These are phyloP conservation scores for Citrus glauca DNA, from an alignment of 345 rosid species.

Conservation along the genomic window DNA sequence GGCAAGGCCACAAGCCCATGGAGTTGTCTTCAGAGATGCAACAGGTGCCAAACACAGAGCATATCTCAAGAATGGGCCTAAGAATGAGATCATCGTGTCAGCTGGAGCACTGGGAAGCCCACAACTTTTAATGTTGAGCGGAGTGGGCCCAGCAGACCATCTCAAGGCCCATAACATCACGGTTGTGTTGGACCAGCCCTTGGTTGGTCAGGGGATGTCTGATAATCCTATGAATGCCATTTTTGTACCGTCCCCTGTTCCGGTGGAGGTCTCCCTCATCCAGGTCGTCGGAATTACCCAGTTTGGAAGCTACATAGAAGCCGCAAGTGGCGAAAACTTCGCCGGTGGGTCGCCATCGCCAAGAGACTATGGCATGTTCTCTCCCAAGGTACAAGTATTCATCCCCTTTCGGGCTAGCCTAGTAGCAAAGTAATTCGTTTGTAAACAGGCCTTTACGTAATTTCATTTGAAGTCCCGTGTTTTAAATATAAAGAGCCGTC, in stretches of 20 bases:
- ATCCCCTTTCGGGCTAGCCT: neutral
- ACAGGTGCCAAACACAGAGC: constrained; percentile 40
- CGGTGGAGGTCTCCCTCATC: constrained; percentile 68
- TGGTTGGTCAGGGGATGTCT: constrained; percentile 70
- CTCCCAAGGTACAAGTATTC: constrained; percentile 30
- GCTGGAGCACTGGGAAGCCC: constrained; percentile 82
- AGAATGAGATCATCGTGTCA: constrained; percentile 49
- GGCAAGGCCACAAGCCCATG: constrained; percentile 44
- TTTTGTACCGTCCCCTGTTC: constrained; percentile 58
- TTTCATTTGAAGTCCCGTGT: neutral
- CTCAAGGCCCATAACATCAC: constrained; percentile 40
- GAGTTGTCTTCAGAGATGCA: constrained; percentile 49
- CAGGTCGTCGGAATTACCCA: constrained; percentile 69
- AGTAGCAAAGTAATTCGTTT: too few relatives aligned
- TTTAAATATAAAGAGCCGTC: neutral
- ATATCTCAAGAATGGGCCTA: constrained; percentile 34
- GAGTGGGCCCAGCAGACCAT: constrained; percentile 58
- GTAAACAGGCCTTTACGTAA: neutral
- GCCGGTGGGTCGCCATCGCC: constrained; percentile 26
- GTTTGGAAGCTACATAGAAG: constrained; percentile 57
- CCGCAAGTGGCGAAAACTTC: constrained; percentile 52
- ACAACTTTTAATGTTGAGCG: constrained; percentile 66
- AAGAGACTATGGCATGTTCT: constrained; percentile 49
- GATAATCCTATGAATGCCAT: constrained; percentile 79
- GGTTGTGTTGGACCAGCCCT: constrained; percentile 49